These are phyloP conservation scores for Podosphaera aphanis DNA, from an alignment of 2,329 filamentous ascomycete genomes.

Conservation along the genomic window DNA sequence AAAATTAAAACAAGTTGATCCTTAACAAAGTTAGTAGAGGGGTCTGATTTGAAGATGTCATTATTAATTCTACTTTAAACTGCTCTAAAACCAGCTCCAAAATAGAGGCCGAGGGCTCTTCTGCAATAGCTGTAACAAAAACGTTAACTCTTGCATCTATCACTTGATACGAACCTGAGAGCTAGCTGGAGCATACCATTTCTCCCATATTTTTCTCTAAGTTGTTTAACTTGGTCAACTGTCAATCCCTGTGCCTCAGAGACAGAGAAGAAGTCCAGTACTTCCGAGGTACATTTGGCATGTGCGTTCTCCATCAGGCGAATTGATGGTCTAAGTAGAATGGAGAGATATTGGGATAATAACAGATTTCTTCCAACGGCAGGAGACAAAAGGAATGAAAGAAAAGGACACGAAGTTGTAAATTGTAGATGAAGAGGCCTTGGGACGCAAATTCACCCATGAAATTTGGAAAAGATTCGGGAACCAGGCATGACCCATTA, in stretches of 20 bases:
- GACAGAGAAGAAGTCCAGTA: constrained; percentile 34
- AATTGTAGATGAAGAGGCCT: not conserved
- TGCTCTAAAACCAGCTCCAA: constrained; percentile 96
- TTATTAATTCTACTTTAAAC: constrained; percentile 38
- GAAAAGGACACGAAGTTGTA: not conserved
- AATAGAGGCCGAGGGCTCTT: constrained; percentile 84
- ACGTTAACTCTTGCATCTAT: constrained; percentile 7
- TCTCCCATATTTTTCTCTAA: constrained; percentile 35
- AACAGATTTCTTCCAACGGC: not conserved
- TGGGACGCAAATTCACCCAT: too few species aligned
- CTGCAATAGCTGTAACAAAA: constrained; percentile 35
- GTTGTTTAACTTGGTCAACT: constrained; percentile 31
- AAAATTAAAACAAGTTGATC: constrained; percentile 94
- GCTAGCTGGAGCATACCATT: constrained; percentile 30
- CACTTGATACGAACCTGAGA: constrained; percentile 3
- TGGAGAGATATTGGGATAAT: not conserved
- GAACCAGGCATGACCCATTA: too few species aligned
- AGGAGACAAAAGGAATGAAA: not conserved
- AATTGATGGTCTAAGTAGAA: not conserved
- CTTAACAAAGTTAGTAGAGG: not conserved
- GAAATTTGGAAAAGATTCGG: too few species aligned
- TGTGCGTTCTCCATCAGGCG: constrained; percentile 38
- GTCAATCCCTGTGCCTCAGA: constrained; percentile 30
- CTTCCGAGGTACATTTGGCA: constrained; percentile 30
- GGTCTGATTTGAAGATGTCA: not conserved